Conservation (phyloP, 2,329 filamentous ascomycete species). For the Alternaria brassicae region DNA sequence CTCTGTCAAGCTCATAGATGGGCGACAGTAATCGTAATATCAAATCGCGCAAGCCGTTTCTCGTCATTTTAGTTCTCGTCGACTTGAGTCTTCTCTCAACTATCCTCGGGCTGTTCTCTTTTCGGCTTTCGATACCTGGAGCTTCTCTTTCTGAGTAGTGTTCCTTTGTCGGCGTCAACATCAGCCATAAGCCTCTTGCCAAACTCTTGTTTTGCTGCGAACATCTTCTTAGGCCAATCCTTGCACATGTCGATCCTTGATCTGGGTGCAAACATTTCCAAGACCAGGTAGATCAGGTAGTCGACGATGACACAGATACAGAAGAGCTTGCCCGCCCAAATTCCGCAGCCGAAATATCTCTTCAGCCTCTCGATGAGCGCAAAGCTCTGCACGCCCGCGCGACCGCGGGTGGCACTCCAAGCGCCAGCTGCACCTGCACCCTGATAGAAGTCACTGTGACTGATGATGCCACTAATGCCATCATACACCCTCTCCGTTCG, state of each 20-base stretch:
- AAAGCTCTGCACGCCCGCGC: slow-evolving; percentile 79
- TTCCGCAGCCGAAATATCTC: slow-evolving; percentile 95
- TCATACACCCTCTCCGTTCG: slow-evolving; percentile 96
- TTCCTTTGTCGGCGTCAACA: slow-evolving; percentile 13
- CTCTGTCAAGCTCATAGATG: slow-evolving; percentile 22
- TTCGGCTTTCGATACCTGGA: slow-evolving; percentile 37
- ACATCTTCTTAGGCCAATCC: slow-evolving; percentile 84
- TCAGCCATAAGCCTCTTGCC: slow-evolving; percentile 20
- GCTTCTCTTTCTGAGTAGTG: slow-evolving; percentile 35
- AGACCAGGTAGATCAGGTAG: slow-evolving; percentile 85
- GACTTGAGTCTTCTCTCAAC: slow-evolving; percentile 9
- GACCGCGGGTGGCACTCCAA: slow-evolving; percentile 74
- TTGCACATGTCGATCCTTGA: slow-evolving; percentile 86
- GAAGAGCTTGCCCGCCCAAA: slow-evolving; percentile 98
- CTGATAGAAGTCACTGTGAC: slow-evolving; percentile 85
- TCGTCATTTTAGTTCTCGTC: neutral
- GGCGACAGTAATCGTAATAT: slow-evolving; percentile 31
- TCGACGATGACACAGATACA: slow-evolving; percentile 94
- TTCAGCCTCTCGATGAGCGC: slow-evolving; percentile 94
- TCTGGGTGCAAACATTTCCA: slow-evolving; percentile 86
- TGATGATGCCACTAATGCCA: slow-evolving; percentile 85
- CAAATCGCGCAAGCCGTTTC: slow-evolving; percentile 18
- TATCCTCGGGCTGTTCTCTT: slow-evolving; percentile 28
- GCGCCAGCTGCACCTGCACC: slow-evolving; percentile 72
- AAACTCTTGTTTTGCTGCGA: slow-evolving; percentile 19